A percentile compares a stretch with the other conserved stretches of the same genome.
Conservation (phyloP, 2,329 filamentous ascomycete genomes). For the Trichoderma atroviride region DNA sequence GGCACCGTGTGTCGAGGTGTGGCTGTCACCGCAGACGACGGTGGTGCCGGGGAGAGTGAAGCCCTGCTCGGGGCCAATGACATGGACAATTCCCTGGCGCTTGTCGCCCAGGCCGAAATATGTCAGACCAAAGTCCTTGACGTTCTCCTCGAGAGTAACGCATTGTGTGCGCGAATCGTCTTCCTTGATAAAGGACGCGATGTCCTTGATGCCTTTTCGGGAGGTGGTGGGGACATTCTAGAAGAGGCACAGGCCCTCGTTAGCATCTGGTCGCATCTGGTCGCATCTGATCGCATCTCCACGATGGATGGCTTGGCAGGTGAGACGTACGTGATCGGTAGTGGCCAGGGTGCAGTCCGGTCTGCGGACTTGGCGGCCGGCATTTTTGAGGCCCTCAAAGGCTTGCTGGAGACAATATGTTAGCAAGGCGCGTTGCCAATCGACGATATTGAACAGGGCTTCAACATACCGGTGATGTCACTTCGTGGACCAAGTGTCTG, state of each 20-base stretch:
- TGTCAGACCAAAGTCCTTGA: conserved; percentile 93
- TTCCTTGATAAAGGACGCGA: conserved; percentile 91
- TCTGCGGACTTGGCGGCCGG: conserved; percentile 82
- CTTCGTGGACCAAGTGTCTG: conserved; percentile 95
- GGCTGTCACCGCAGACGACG: conserved; percentile 95
- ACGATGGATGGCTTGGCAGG: neutral
- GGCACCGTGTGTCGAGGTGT: conserved; percentile 96
- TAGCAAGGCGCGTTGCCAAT: neutral
- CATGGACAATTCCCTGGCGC: conserved; percentile 96
- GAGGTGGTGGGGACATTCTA: conserved; percentile 93
- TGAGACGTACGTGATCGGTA: conserved; percentile 81
- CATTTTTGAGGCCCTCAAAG: conserved; percentile 92
- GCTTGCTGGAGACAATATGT: conserved; percentile 68
- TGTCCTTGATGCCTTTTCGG: conserved; percentile 90
- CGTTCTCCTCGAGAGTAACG: conserved; percentile 94
- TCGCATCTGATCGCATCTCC: neutral
- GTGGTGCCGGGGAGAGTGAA: conserved; percentile 98
- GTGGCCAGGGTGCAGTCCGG: conserved; percentile 97
- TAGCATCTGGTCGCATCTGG: neutral
- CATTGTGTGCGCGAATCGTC: conserved; percentile 92
- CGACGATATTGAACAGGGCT: neutral
- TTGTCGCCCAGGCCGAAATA: conserved; percentile 97
- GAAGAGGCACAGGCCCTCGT: conserved; percentile 27
- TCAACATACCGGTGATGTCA: conserved; percentile 82
- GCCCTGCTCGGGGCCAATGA: conserved; percentile 97